Base-by-base conservation (phyloP, 805 yeast genomes). In the Clavispora santaluciae region DNA sequence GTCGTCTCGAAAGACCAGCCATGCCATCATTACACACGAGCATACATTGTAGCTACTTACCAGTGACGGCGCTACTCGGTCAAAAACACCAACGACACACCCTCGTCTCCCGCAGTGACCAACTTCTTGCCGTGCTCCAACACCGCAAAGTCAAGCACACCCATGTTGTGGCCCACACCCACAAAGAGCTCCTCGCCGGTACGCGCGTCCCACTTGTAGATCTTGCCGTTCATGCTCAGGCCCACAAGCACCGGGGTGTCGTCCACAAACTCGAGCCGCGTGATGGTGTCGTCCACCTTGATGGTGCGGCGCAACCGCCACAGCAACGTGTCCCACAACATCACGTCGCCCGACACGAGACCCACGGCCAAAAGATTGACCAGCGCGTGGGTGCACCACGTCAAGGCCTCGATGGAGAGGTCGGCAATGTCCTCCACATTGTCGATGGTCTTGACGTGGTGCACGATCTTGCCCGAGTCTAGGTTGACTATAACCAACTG, bases 41-140 rank as follows among this genome's bases (percentile, higher is more conserved):
- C n/a, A n/a, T n/a, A n/a, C n/a, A n/a, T n/a, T n/a, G n/a, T n/a
- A n/a, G n/a, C n/a, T n/a, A n/a, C 11, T 23, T n/a, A 23, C 26
- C 4, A 11, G 5, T 11, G 5, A 23, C 4, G 10, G 11, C 6
- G 11, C 40, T 45, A 36, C 39, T 52, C 43, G 35, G 43, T 43
- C 35, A 49, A 70, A 53, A 80, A 89, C 9, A 91, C 77, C 49
- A 91, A 69, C 10, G 95, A 79, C 23, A 93, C 96, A 51, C 96
- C 96, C 63, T 93, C 99, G 61, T 93, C 99, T 49, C 97, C 97
- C 11, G 96, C 99, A 16, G 97, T 87, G 26, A 89, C 74, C 34
- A 93, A 56, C 59, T 82, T 81, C 38, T 75, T 72, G 21, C 88
- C 91, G 35, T 76, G 66, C 30, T 78, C 80, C 42, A 80, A 76